Percentiles rank a stretch among this genome's conserved stretches.
These are phyloP conservation scores for Ceratocystis huliohia DNA, from an alignment of 2,329 filamentous ascomycete genomes.

Conservation along the genomic window DNA sequence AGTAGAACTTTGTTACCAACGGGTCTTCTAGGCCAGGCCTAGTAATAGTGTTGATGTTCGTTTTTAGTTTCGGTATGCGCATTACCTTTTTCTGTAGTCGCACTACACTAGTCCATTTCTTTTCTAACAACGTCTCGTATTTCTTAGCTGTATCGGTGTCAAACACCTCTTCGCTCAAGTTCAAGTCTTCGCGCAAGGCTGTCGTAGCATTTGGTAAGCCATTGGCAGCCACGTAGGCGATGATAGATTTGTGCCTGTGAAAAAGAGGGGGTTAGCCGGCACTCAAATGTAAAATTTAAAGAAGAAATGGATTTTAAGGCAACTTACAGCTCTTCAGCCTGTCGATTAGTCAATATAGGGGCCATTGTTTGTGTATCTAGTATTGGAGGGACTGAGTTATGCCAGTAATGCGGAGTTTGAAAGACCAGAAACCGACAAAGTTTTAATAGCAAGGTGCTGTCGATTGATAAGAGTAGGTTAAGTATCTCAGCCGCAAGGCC, in stretches of 20 bases:
- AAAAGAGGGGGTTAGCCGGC: slow-evolving; percentile 16
- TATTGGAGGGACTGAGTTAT: not conserved
- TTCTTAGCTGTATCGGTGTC: slow-evolving; percentile 78
- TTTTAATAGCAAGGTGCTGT: not conserved
- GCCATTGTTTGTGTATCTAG: slow-evolving; percentile 41
- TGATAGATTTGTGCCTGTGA: slow-evolving; percentile 76
- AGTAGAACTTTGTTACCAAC: not conserved
- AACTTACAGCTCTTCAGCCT: slow-evolving; percentile 79
- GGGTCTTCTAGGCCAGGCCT: slow-evolving; percentile 19
- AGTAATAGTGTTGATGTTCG: not conserved
- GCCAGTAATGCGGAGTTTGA: not conserved
- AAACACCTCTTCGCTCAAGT: slow-evolving; percentile 55
- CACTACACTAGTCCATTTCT: slow-evolving; percentile 97
- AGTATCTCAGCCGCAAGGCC: not conserved
- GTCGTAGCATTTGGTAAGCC: slow-evolving; percentile 57
- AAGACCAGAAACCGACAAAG: not conserved
- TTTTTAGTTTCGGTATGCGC: not conserved
- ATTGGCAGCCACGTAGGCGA: slow-evolving; percentile 70
- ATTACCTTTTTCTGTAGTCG: slow-evolving; percentile 84
- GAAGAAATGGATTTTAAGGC: not conserved
- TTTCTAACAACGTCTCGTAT: slow-evolving; percentile 86
- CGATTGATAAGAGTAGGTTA: not conserved
- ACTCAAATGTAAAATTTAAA: slow-evolving; percentile 16
- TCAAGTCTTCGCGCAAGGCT: slow-evolving; percentile 64
- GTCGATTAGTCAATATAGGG: slow-evolving; percentile 61